Evolutionary conservation across 2,329 filamentous ascomycete species (phyloP).

Genomic region (Phaeosphaeriaceae sp.): DNA sequence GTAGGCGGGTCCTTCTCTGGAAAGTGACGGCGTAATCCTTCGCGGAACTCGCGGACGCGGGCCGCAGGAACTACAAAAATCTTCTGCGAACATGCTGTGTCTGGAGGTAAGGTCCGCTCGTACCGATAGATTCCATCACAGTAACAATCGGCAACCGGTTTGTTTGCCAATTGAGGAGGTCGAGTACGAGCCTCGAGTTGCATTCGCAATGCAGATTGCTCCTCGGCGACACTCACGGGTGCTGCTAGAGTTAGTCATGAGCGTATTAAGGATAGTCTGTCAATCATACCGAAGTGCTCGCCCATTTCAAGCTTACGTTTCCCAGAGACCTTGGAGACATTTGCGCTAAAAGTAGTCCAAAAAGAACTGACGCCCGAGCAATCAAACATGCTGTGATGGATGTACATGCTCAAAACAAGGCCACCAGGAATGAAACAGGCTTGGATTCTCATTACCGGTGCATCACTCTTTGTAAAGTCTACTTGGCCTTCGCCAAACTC

Average conservation of each 20-base stretch:
- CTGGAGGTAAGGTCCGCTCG: constrained; percentile 30
- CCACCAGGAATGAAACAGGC: constrained; percentile 46
- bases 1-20: constrained; percentile 26
- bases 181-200: constrained; percentile 29
- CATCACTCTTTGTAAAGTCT: constrained; percentile 29
- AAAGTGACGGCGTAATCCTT: constrained; percentile 27
- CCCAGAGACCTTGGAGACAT: constrained; percentile 28
- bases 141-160: constrained; percentile 34
- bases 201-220: constrained; percentile 29
- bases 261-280: neutral
- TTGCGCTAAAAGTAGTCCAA: constrained; percentile 31
- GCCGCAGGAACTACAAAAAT: constrained; percentile 38
- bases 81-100: constrained; percentile 33
- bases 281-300: constrained; percentile 15
- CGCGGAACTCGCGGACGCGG: constrained; percentile 34
- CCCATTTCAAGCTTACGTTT: constrained; percentile 16
- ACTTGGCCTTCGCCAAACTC: constrained; percentile 37
- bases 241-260: constrained; percentile 23
- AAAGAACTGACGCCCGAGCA: constrained; percentile 39
- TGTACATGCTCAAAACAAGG: constrained; percentile 43
- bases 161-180: constrained; percentile 3
- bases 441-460: constrained; percentile 39
- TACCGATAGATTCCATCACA: constrained; percentile 34
- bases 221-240: constrained; percentile 24
- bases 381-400: constrained; percentile 42